A percentile compares a stretch with the other conserved stretches of the same genome.
phyloP scores from a whole-genome alignment of 2,329 filamentous ascomycete species.

The Hymenoscyphus scutula region DNA sequence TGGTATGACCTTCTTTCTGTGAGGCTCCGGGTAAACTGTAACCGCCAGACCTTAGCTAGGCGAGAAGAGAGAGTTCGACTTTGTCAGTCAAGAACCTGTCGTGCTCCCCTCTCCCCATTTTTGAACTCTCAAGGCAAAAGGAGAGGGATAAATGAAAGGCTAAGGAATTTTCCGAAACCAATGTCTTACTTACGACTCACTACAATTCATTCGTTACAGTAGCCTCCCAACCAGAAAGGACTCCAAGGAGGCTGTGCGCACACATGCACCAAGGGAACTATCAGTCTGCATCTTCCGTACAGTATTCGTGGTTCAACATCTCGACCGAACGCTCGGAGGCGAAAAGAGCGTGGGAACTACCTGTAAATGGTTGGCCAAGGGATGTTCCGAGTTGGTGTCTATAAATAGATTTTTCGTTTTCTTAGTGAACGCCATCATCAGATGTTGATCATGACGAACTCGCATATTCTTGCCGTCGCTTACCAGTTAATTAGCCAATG shows the following conservation, averaged over 20 bases:
- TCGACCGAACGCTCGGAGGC: background rate
- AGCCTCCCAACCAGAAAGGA: no score
- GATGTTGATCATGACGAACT: conserved; percentile 1
- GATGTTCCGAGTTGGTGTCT: background rate
- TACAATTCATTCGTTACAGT: no score
- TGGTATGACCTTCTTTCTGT: background rate
- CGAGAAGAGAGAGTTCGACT: no score
- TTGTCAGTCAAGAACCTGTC: no score
- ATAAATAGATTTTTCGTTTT: background rate
- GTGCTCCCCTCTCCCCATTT: no score
- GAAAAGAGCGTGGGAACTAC: background rate
- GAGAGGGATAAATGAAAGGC: no score
- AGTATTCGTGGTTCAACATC: background rate
- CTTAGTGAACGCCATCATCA: background rate
- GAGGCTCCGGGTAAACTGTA: background rate
- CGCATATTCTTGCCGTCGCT: background rate
- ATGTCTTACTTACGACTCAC: no score
- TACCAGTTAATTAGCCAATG: background rate
- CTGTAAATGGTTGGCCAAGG: background rate
- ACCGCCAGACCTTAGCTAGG: no score
- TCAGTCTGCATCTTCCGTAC: background rate
- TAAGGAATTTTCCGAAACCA: no score
- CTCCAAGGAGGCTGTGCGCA: no score
- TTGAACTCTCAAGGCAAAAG: no score
- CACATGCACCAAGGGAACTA: no score